Evolutionary conservation across 1,284 basidiomycete species (phyloP), one percentile per base, ranked within the genome.

Genomic region (Heterobasidion occidentale): DNA sequence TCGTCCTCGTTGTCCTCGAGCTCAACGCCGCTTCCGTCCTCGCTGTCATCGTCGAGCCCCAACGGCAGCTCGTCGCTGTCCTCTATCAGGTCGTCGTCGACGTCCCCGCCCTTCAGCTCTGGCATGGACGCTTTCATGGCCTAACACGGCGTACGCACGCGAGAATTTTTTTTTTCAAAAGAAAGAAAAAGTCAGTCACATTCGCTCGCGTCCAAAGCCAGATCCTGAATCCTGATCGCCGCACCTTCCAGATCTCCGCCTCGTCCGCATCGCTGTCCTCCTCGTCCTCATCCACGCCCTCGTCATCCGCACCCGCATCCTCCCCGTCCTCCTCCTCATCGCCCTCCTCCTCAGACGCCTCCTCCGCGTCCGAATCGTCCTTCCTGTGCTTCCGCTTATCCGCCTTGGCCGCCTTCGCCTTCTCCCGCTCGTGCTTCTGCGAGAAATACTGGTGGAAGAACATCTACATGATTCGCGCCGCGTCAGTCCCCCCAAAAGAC

Each of bases 121-220:
- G 90, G 90, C 81, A 94, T 87, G 9, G 81, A 81, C 7, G 83
- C 81, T 77, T 90, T 83, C 89, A 95, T 94, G 1, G 81, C 92
- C 91, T 94, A 27, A 35, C 46, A 48, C 11, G 17, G 19, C 19
- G 19, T 19, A 19, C 19, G 19, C 19, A 19, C 19, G 19, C n/a
- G n/a, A n/a, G n/a, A n/a, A n/a, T n/a, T n/a, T n/a, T n/a, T n/a
- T n/a, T n/a, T n/a, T n/a, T n/a, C n/a, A n/a, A n/a, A n/a, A 19
- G 19, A 42, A 42, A 12, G 4, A 42, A 42, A 4, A 11, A 55
- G 36, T 36, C 27, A 56, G 33, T 19, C 12, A 46, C 6, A 17
- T 34, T 6, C 17, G 7, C 5, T 38, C 19, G 3, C 38, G n/a
- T 4, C 27, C 27, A 27, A 27, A 27, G 27, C 27, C 27, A n/a